phyloP scores from a whole-genome alignment of 176 grass and related monocot genomes.

The Oryza rufipogon region DNA sequence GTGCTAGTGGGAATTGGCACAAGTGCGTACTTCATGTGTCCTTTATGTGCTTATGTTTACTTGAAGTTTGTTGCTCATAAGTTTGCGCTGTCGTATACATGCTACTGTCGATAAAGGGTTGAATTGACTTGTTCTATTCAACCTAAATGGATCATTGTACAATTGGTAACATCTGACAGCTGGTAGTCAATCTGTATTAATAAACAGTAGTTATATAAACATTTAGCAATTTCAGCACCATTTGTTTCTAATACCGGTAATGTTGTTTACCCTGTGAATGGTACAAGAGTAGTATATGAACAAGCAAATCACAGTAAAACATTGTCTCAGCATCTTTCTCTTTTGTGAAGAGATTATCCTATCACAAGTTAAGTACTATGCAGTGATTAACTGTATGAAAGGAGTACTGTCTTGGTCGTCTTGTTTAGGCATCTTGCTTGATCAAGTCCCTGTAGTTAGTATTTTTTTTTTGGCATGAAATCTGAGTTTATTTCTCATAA shows the following conservation, averaged over 20 bases:
- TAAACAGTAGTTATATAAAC: background rate
- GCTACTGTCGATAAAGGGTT: background rate
- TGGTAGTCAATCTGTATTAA: conserved; percentile 12
- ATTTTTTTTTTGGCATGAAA: conserved; percentile 1
- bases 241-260: background rate
- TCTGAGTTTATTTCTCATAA: conserved; percentile 34
- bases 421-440: conserved; percentile 12
- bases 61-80: background rate
- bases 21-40: conserved; percentile 46
- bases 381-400: background rate
- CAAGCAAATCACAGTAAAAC: background rate
- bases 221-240: background rate
- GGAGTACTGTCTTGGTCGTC: background rate
- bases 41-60: conserved; percentile 36
- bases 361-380: background rate
- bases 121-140: background rate
- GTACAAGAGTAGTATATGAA: background rate
- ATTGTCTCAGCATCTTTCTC: background rate
- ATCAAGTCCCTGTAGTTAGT: background rate
- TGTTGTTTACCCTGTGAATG: background rate
- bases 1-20: conserved; percentile 83
- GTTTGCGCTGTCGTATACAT: background rate
- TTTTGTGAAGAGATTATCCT: background rate
- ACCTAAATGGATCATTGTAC: background rate
- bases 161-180: background rate